Evolutionary conservation across 2,329 filamentous ascomycete genomes (phyloP), one percentile per base, ranked within the genome.

Genomic region (Clarireedia monteithiana): DNA sequence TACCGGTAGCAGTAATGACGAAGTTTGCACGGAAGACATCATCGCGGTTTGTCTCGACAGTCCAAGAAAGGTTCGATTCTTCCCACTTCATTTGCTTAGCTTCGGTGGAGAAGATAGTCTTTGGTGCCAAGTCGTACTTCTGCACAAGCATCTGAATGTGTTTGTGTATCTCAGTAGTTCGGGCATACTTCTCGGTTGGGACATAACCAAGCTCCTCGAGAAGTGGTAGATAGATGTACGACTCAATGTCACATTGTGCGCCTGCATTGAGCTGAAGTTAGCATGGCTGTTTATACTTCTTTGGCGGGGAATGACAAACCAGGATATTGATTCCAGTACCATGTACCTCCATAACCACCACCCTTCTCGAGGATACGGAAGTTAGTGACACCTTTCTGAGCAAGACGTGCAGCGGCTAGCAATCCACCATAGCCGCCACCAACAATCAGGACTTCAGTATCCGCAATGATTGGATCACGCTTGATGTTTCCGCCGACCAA

Each of bases 241-340:
- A 55, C 51, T 55, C 53, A 14, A 51, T 55, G 15, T 55, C 53
- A 46, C 53, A 51, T 51, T 55, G 48, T 52, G 48, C 47, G 51
- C 53, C 47, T 83, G 53, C 80, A 78, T 44, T 79, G 80, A 83
- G 84, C 10, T 76, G 81, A 64, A 76, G 81, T 48, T 74, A 79
- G 68, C 83, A 84, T 2, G 48, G 49, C 14, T 9, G 17, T 6
- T 10, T 50, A 9, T 40, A 17, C 38, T 14, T n/a, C 10, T 53
- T n/a, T 3, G 10, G 2, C 1, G 36, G 9, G 34, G 44, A 55
- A 63, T 39, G 64, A 75, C 74, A 69, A 79, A 6, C 75, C 80
- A 2, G 78, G 80, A 60, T 81, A 84, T 56, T 75, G 77, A 64
- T 82, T 80, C 61, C 82, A 78, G 49, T 70, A 70, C 75, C 77